A percentile compares a stretch with the other conserved stretches of the same genome.
phyloP scores from a whole-genome alignment of 257 asterid genomes.

The Fraxinus americana region DNA sequence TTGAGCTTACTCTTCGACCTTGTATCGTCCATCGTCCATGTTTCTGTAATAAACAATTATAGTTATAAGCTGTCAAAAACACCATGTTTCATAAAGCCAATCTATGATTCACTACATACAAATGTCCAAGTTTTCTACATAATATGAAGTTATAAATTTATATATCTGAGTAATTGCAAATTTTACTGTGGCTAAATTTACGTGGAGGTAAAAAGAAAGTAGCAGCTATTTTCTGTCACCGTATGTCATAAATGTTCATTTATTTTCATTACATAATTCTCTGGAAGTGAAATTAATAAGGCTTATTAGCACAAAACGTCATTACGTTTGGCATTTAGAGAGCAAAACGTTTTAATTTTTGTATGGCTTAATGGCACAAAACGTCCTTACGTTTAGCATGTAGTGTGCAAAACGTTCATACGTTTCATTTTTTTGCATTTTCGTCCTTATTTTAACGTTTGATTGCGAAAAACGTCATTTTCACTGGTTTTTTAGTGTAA shows the following conservation, averaged over 20 bases:
- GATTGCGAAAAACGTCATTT: no score
- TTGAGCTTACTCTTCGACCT: constrained; percentile 10
- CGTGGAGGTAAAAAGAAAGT: not conserved
- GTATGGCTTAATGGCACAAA: no score
- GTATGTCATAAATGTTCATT: not conserved
- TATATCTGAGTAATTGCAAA: not conserved
- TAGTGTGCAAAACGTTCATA: no score
- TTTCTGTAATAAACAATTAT: constrained; percentile 35
- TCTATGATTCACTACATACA: constrained; percentile 4
- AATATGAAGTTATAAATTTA: no score
- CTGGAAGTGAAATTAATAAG: not conserved
- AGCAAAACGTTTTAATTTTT: no score
- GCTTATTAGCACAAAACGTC: no score
- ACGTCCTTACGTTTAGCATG: no score
- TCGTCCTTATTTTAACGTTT: no score
- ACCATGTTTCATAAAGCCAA: constrained; percentile 3
- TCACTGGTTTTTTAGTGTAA: no score
- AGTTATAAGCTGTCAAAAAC: constrained; percentile 17
- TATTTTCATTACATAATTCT: not conserved
- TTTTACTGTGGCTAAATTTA: no score
- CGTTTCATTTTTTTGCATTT: no score
- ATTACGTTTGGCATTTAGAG: no score
- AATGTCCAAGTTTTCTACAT: not conserved
- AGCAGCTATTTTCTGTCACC: not conserved
- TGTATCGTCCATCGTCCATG: constrained; percentile 30